Conservation (phyloP, 345 rosid species). For the Linum lewisii region DNA sequence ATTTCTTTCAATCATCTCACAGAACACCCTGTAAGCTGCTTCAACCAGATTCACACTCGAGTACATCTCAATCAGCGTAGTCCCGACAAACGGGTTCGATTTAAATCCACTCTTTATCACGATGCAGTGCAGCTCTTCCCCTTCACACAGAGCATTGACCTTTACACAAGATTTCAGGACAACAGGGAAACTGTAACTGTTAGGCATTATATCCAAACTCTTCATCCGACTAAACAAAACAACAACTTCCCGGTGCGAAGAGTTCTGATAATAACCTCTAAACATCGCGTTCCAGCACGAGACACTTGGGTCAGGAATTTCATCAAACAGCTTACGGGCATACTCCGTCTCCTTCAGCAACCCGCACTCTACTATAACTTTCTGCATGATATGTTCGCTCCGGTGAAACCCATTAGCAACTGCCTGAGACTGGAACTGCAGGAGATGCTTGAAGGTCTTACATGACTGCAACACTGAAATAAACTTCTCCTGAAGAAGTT, state of each 20-base stretch:
- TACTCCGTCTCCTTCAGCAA: slow-evolving; percentile 19
- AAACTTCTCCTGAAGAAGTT: slow-evolving; percentile 46
- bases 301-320: slow-evolving; percentile 37
- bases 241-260: slow-evolving; percentile 30
- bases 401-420: slow-evolving; percentile 27
- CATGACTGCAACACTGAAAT: slow-evolving; percentile 51
- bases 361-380: slow-evolving; percentile 22
- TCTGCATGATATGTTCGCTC: slow-evolving; percentile 38
- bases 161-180: slow-evolving; percentile 53
- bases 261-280: slow-evolving; percentile 38
- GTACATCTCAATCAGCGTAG: slow-evolving; percentile 65
- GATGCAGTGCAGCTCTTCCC: slow-evolving; percentile 50
- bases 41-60: slow-evolving; percentile 30
- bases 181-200: slow-evolving; percentile 61
- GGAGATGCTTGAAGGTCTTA: slow-evolving; percentile 45
- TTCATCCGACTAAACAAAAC: slow-evolving; percentile 39
- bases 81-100: slow-evolving; percentile 42
- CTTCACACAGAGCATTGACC: slow-evolving; percentile 41
- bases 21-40: slow-evolving; percentile 49
- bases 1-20: slow-evolving; percentile 61
- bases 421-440: slow-evolving; percentile 47
- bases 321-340: slow-evolving; percentile 67
- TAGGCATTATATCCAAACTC: slow-evolving; percentile 37
- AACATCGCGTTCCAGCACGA: slow-evolving; percentile 59
- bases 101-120: slow-evolving; percentile 54